Conservation (phyloP, 2,329 filamentous ascomycete genomes). For the Trichoderma sp. region DNA sequence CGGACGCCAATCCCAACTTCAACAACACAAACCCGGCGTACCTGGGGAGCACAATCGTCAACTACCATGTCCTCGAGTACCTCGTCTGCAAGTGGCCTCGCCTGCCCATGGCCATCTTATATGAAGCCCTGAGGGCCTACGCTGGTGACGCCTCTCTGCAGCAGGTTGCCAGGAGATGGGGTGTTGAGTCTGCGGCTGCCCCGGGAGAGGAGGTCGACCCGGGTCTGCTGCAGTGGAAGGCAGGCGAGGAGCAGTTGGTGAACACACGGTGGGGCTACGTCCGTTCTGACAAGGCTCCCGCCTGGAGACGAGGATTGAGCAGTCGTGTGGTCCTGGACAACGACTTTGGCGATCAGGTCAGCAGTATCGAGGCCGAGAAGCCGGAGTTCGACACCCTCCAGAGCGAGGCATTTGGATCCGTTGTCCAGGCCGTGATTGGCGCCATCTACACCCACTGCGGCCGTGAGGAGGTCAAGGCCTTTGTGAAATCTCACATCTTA, state of each 20-base stretch:
- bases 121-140: slow-evolving; percentile 83
- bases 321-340: slow-evolving; percentile 80
- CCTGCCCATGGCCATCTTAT: slow-evolving; percentile 84
- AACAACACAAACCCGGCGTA: slow-evolving; percentile 86
- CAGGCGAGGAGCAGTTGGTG: slow-evolving; percentile 47
- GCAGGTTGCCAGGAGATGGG: slow-evolving; percentile 80
- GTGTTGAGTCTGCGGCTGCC: slow-evolving; percentile 81
- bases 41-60: slow-evolving; percentile 79
- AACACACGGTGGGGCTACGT: slow-evolving; percentile 54
- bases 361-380: slow-evolving; percentile 28
- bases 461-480: slow-evolving; percentile 73
- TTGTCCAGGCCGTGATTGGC: slow-evolving; percentile 82
- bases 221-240: slow-evolving; percentile 79
- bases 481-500: slow-evolving; percentile 82
- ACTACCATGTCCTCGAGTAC: slow-evolving; percentile 87
- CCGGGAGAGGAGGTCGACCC: slow-evolving; percentile 92
- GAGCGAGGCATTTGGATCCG: slow-evolving; percentile 69
- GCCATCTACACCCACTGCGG: slow-evolving; percentile 85
- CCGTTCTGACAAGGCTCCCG: slow-evolving; percentile 51
- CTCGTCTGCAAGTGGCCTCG: slow-evolving; percentile 88
- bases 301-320: slow-evolving; percentile 67
- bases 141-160: slow-evolving; percentile 73
- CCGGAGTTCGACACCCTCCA: slow-evolving; percentile 66
- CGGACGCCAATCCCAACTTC: slow-evolving; percentile 75
- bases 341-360: slow-evolving; percentile 70